Conservation (phyloP, 768 basidiomycete genomes). For the Mycena galericulata region DNA sequence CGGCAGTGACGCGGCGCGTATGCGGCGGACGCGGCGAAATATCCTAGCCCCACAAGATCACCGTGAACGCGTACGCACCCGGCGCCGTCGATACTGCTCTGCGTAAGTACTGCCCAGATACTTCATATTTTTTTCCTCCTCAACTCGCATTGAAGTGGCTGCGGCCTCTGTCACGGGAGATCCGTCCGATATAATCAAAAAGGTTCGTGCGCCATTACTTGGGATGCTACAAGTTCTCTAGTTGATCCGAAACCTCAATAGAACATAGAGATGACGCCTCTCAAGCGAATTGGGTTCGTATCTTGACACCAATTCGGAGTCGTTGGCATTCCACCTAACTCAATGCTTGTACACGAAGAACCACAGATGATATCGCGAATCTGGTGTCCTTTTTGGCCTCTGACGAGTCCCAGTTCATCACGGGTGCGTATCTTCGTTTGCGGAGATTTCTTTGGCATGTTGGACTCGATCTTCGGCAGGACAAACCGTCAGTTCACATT, state of each 20-base stretch:
- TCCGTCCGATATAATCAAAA: conserved; percentile 21
- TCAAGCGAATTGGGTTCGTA: conserved; percentile 10
- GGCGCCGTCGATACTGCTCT: conserved; percentile 33
- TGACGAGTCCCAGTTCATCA: conserved; percentile 43
- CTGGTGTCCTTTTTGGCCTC: conserved; percentile 48
- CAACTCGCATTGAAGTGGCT: not conserved
- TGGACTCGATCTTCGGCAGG: not conserved
- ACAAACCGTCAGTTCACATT: conserved; percentile 1
- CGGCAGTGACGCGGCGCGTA: too few relatives aligned
- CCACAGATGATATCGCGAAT: conserved; percentile 39
- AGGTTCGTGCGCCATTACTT: not conserved
- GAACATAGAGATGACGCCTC: conserved; percentile 1
- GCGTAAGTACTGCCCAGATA: conserved; percentile 5
- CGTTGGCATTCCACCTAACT: too few relatives aligned
- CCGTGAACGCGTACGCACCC: conserved; percentile 46
- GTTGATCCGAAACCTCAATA: too few relatives aligned
- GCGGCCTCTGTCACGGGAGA: conserved; percentile 13
- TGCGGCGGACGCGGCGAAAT: too few relatives aligned
- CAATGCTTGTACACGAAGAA: conserved; percentile 3
- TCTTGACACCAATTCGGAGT: not conserved
- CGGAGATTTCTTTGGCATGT: not conserved
- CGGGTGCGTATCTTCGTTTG: conserved; percentile 29
- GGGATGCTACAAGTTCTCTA: too few relatives aligned
- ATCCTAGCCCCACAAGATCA: too few relatives aligned
- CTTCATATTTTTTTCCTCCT: not conserved